phyloP scores from a whole-genome alignment of 306 rosid genomes.

The Trifolium pratense region DNA sequence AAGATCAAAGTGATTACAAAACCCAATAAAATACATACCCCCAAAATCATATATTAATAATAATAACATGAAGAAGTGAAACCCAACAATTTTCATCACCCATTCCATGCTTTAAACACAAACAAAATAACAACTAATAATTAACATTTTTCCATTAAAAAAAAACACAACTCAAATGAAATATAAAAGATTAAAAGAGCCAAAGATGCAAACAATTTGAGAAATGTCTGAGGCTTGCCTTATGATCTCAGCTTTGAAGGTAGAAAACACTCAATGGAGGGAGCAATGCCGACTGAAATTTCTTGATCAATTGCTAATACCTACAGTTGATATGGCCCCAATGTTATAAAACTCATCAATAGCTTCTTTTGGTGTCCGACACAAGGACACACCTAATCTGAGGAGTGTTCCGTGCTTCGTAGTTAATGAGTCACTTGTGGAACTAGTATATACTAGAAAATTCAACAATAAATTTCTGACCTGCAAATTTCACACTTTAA shows the following conservation, averaged over 20 bases:
- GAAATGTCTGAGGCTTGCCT: constrained; percentile 1
- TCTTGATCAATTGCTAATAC: not conserved
- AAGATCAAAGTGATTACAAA: not conserved
- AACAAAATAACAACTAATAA: not conserved
- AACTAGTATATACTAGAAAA: not conserved
- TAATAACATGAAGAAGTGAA: not conserved
- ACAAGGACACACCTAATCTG: no score
- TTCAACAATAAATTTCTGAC: not conserved
- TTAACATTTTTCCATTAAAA: no score
- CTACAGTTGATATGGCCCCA: not conserved
- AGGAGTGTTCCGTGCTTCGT: no score
- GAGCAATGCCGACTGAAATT: not conserved
- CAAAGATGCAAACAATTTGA: not conserved
- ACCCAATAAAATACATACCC: not conserved
- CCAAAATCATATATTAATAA: not conserved
- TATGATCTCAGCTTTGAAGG: not conserved
- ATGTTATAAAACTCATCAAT: not conserved
- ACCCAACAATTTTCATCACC: not conserved
- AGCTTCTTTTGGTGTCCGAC: no score
- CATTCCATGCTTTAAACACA: not conserved
- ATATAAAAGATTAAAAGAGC: not conserved
- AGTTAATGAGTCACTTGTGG: not conserved
- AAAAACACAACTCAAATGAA: no score
- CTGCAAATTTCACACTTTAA: not conserved
- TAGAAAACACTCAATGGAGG: not conserved